Evolutionary conservation across 306 rosid species (phyloP).

Genomic region (Sophora flavescens): DNA sequence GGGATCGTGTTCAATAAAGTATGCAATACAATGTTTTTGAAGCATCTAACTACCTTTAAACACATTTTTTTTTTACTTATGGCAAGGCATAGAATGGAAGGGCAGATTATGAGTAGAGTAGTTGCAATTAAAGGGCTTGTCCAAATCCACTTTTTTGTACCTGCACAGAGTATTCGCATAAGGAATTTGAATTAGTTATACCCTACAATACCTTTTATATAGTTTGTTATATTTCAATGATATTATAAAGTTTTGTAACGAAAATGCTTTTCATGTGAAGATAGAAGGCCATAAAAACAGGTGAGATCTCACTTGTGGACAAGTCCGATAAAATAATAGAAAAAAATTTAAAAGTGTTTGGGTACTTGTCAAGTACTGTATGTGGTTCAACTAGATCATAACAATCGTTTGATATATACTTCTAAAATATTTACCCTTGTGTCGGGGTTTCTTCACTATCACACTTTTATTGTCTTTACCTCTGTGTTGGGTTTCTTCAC

Average conservation of each 20-base stretch:
- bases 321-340: too few relatives aligned
- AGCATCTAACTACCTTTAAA: background rate
- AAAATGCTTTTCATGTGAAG: background rate
- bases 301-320: background rate
- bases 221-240: too few relatives aligned
- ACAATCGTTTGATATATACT: accelerated
- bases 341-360: too few relatives aligned
- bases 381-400: background rate
- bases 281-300: too few relatives aligned
- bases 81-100: background rate
- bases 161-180: constrained; percentile 16
- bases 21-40: background rate
- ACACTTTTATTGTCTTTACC: too few relatives aligned
- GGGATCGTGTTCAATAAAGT: background rate
- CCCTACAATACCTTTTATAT: background rate
- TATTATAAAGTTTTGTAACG: too few relatives aligned
- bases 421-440: too few relatives aligned
- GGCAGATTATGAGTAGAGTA: constrained; percentile 2
- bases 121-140: background rate
- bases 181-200: background rate
- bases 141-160: constrained; percentile 33
- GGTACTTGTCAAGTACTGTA: background rate
- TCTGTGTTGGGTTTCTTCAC: background rate
- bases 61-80: background rate
- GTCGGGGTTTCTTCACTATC: too few relatives aligned